Evolutionary conservation across 495 filamentous ascomycete species (phyloP).

Genomic region (Penicillium daleae): DNA sequence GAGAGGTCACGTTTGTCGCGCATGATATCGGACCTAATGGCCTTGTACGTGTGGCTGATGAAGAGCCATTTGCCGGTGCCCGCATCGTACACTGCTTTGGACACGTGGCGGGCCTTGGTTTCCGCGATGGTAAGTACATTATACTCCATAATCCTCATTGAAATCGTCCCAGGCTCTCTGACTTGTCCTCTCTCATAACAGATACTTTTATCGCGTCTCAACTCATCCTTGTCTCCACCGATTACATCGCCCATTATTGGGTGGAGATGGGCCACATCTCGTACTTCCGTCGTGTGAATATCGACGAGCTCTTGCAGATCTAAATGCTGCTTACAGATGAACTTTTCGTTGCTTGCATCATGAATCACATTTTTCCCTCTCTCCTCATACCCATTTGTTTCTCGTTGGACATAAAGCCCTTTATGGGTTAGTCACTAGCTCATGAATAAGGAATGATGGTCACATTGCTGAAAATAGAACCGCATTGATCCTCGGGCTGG

Average conservation of each 20-base stretch:
- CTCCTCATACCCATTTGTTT: constrained; percentile 15
- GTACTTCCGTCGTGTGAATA: constrained; percentile 77
- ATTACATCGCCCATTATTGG: constrained; percentile 86
- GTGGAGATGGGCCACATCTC: constrained; percentile 75
- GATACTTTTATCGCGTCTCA: constrained; percentile 75
- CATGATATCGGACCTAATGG: constrained; percentile 73
- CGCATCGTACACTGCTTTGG: constrained; percentile 75
- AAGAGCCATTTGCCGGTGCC: constrained; percentile 71
- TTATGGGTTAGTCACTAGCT: background rate
- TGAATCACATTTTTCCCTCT: background rate
- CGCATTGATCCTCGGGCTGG: background rate
- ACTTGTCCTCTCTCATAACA: constrained; percentile 27
- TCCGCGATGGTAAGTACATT: constrained; percentile 63
- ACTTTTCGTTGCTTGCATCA: background rate
- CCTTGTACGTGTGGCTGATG: constrained; percentile 60
- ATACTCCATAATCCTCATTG: background rate
- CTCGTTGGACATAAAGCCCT: background rate
- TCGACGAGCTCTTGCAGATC: constrained; percentile 74
- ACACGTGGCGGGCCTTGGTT: constrained; percentile 75
- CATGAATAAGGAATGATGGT: background rate
- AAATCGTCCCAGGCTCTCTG: background rate
- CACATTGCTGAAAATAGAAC: background rate
- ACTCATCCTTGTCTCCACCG: constrained; percentile 75
- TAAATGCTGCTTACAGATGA: constrained; percentile 15
- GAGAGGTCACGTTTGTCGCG: constrained; percentile 77